Conservation (phyloP, 2,329 filamentous ascomycete species). For the Cercospora zeae-maydis region DNA sequence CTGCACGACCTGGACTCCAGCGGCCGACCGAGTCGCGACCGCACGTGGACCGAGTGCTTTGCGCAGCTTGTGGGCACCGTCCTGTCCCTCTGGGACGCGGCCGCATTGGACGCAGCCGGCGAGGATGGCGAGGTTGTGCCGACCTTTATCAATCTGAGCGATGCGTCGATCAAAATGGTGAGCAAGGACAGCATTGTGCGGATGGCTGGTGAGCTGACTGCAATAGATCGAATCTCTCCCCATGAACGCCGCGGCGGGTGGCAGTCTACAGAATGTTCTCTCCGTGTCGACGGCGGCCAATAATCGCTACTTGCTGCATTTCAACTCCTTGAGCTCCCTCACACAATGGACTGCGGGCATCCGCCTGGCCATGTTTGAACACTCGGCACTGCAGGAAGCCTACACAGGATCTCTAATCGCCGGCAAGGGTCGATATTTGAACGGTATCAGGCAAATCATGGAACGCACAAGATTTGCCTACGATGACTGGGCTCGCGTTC, state of each 20-base stretch:
- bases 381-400: slow-evolving; percentile 87
- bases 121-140: slow-evolving; percentile 81
- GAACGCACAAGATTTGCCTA: slow-evolving; percentile 71
- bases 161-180: slow-evolving; percentile 98
- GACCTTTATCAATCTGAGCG: slow-evolving; percentile 93
- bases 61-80: slow-evolving; percentile 94
- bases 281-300: slow-evolving; percentile 93
- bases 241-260: slow-evolving; percentile 70
- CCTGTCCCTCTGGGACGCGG: slow-evolving; percentile 90
- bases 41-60: slow-evolving; percentile 95
- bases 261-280: slow-evolving; percentile 87
- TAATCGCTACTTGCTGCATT: slow-evolving; percentile 93
- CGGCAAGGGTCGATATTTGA: slow-evolving; percentile 82
- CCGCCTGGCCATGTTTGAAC: slow-evolving; percentile 88
- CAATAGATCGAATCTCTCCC: slow-evolving; percentile 66
- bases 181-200: not conserved
- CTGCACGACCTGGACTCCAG: slow-evolving; percentile 91
- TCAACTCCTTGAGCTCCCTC: slow-evolving; percentile 89
- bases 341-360: slow-evolving; percentile 96
- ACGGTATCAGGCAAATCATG: slow-evolving; percentile 87
- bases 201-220: slow-evolving; percentile 6
- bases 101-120: slow-evolving; percentile 81
- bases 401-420: slow-evolving; percentile 95
- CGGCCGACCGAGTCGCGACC: slow-evolving; percentile 77
- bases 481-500: slow-evolving; percentile 91